Evolutionary conservation across 1,139 yeast genomes (phyloP), one percentile per base, ranked within the genome.

Genomic region (Suhomyces choctaworum): DNA sequence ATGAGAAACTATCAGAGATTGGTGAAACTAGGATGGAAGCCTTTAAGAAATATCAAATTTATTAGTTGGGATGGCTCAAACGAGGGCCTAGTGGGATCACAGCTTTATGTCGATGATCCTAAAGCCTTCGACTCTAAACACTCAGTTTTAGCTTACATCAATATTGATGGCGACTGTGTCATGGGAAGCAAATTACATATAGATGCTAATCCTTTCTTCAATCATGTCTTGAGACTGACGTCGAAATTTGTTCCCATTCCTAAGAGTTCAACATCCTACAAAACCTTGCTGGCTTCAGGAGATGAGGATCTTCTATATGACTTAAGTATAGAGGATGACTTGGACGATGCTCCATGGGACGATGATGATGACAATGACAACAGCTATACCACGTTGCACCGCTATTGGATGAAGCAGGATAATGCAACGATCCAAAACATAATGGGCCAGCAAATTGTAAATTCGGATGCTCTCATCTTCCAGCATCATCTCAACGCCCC

Each of bases 21-120:
- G 35, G 48, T 52, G 4, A 45, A 51, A 15, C 36, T 58, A 27
- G 76, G 76, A 1, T 70, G 76, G 76, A 63, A 60, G 45, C 76
- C 76, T 1, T 51, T 70, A 29, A 54, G 76, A 29, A 64, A 59
- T 20, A 65, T 70, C 25, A 59, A 61, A 37, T 69, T 70, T 47
- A 56, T 70, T 4, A 66, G 73, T 1, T 70, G 73, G 70, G 76
- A 70, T 46, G 73, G 69, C 1, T 51, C 66, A 12, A 46, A 56
- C 21, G 60, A 58, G 37, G 70, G 71, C 3, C 48, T 59, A 14
- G 37, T 63, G 11, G 75, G 75, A 0, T 52, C 69, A 0, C 56
- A 55, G 32, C 37, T 46, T 4, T 50, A 47, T 20, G 45, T 57
- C 4, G 56, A 60, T 24, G 64, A 61, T 31, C 34, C 51, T 3